phyloP scores from a whole-genome alignment of 352 stramenopile genomes.

The Phytophthora pluvialis region DNA sequence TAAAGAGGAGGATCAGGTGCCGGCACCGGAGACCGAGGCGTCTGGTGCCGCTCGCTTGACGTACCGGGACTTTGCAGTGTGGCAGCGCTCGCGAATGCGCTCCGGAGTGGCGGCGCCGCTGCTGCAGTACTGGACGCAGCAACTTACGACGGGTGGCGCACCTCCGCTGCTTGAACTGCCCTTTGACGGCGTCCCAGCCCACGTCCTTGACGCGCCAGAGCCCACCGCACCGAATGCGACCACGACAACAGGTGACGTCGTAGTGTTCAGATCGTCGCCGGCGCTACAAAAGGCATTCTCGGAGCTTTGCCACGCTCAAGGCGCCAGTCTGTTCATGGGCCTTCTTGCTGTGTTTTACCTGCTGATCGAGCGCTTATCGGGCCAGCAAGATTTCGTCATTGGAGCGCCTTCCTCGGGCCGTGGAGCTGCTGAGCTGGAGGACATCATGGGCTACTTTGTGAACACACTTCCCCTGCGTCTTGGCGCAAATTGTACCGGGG shows the following conservation, averaged over 20 bases:
- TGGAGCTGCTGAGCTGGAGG: slow-evolving; percentile 29
- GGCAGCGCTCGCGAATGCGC: slow-evolving; percentile 47
- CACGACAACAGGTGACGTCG: slow-evolving; percentile 24
- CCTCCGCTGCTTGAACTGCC: slow-evolving; percentile 49
- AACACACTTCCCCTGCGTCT: slow-evolving; percentile 63
- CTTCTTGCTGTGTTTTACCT: slow-evolving; percentile 55
- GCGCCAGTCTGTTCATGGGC: slow-evolving; percentile 56
- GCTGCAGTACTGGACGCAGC: slow-evolving; percentile 57
- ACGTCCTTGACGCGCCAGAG: neutral
- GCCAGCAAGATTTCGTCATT: slow-evolving; percentile 55
- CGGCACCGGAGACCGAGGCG: slow-evolving; percentile 11
- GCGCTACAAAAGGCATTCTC: slow-evolving; percentile 40
- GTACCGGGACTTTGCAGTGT: slow-evolving; percentile 59
- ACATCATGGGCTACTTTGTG: slow-evolving; percentile 65
- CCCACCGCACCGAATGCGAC: neutral
- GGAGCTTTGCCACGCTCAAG: slow-evolving; percentile 39
- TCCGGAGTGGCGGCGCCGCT: slow-evolving; percentile 40
- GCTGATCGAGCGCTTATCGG: slow-evolving; percentile 46
- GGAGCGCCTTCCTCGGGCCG: slow-evolving; percentile 48
- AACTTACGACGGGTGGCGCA: slow-evolving; percentile 29
- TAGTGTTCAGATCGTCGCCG: slow-evolving; percentile 43
- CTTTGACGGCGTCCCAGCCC: slow-evolving; percentile 29
- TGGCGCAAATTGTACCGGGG: slow-evolving; percentile 4
- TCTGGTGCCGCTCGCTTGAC: slow-evolving; percentile 22
- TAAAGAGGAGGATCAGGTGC: neutral